phyloP scores from a whole-genome alignment of 2,329 filamentous ascomycete species.

The Microdochium bolleyi region DNA sequence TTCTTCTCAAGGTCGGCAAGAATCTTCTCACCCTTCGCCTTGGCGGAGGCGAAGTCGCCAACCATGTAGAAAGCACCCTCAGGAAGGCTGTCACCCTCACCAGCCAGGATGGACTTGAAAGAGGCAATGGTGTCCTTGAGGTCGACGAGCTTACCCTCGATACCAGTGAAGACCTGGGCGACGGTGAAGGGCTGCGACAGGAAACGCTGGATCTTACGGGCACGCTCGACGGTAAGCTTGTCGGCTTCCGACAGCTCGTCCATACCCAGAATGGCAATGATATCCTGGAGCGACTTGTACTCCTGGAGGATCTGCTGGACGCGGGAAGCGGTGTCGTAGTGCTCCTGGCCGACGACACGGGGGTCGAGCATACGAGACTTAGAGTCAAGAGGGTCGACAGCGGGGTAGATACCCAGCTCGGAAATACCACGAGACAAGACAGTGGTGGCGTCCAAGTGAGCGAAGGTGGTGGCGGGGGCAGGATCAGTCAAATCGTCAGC shows the following conservation, averaged over 20 bases:
- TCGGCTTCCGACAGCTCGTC: slow-evolving; percentile 98
- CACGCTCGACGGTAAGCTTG: slow-evolving; percentile 99
- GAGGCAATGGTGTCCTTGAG: slow-evolving; percentile 96
- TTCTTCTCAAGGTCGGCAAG: slow-evolving; percentile 79
- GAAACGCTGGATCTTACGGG: slow-evolving; percentile 99
- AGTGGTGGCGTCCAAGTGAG: slow-evolving; percentile 99
- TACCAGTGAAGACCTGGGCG: slow-evolving; percentile 75
- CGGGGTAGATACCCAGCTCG: slow-evolving; percentile 99
- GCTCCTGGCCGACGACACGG: slow-evolving; percentile 95
- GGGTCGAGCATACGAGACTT: slow-evolving; percentile 99
- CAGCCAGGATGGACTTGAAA: slow-evolving; percentile 94
- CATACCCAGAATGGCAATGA: slow-evolving; percentile 99
- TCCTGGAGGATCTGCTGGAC: slow-evolving; percentile 99
- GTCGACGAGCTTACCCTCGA: slow-evolving; percentile 94
- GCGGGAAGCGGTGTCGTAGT: slow-evolving; percentile 89
- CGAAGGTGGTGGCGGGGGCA: slow-evolving; percentile 98
- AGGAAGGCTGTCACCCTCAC: slow-evolving; percentile 92
- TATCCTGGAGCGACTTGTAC: slow-evolving; percentile 99
- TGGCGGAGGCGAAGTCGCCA: slow-evolving; percentile 87
- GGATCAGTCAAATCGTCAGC: slow-evolving; percentile 99
- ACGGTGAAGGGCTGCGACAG: slow-evolving; percentile 98
- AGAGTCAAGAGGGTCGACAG: slow-evolving; percentile 98
- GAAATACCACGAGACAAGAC: slow-evolving; percentile 99
- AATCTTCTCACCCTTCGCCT: slow-evolving; percentile 99
- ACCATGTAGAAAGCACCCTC: slow-evolving; percentile 98